Evolutionary conservation across 495 filamentous ascomycete species (phyloP), one percentile per base, ranked within the genome.

Genomic region (Cairneyella variabilis): DNA sequence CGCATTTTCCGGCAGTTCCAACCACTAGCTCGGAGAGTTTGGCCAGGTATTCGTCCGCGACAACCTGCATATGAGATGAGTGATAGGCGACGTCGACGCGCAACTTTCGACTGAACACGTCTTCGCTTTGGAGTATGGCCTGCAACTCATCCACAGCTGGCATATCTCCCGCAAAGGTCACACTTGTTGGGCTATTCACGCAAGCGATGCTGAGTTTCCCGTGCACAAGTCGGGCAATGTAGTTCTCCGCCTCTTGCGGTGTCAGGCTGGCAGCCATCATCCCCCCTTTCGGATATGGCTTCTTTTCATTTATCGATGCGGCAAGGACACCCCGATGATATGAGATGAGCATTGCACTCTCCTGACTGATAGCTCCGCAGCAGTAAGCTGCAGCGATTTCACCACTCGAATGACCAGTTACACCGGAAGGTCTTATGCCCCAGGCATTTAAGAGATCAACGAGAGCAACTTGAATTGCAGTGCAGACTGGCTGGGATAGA

Each of bases 331-430:
- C 65, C 17, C 70, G 61, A 64, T 76, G 66, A 69, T 76, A 71
- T 2, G 81, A 74, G 0, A 82, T 66, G 4, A 72, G 56, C 67
- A 85, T 80, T 20, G 71, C 76, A 0, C 74, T 67, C n/a, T 73
- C 65, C 16, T 77, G 76, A 3, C 57, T 70, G 14, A 82, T 48
- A 12, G 71, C 63, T 2, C 78, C 77, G 3, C 74, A 72, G 4
- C 74, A 70, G 45, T 76, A 79, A 0, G 77, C 76, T 2, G 77
- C 79, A 14, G 69, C 76, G 57, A 86, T 86, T 60, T 87, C 83
- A 10, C 83, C 83, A 60, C 76, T 81, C 1, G 83, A 85, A 66
- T 87, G 83, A 11, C 83, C 83, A 4, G 80, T 71, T 0, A 84
- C 81, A 20, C 74, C 75, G 0, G 64, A 59, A 0, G 82, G 82